Percentiles rank a stretch among this genome's conserved stretches.
These are phyloP conservation scores for Boletus barrowsii DNA, from an alignment of 768 basidiomycete genomes.

Conservation along the genomic window DNA sequence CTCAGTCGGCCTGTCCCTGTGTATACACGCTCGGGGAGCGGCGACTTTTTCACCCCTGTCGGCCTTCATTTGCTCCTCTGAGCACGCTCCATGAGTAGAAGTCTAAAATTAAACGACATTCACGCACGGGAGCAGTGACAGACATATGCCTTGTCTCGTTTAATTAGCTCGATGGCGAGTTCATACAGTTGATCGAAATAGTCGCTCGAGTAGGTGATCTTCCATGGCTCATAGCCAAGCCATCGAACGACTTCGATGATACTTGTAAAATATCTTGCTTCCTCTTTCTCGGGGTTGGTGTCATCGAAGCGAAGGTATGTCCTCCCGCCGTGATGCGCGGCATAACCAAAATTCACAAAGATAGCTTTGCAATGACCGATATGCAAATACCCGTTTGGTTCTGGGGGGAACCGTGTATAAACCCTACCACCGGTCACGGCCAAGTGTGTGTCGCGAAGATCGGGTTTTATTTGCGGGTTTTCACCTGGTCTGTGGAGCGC, in stretches of 20 bases:
- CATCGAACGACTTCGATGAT: constrained; percentile 94
- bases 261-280: constrained; percentile 93
- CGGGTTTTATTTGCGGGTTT: constrained; percentile 81
- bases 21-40: constrained; percentile 78
- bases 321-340: constrained; percentile 87
- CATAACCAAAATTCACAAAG: constrained; percentile 98
- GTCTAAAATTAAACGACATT: neutral
- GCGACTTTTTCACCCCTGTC: constrained; percentile 85
- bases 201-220: constrained; percentile 98
- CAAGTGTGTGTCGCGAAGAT: constrained; percentile 79
- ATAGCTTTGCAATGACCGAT: constrained; percentile 98
- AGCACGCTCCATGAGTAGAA: constrained; percentile 3
- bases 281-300: constrained; percentile 98
- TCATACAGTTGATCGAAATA: constrained; percentile 88
- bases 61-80: constrained; percentile 90
- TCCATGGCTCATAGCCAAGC: constrained; percentile 98
- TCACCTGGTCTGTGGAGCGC: constrained; percentile 89
- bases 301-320: constrained; percentile 97
- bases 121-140: constrained; percentile 92
- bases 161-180: constrained; percentile 84
- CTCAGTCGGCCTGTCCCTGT: constrained; percentile 78
- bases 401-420: constrained; percentile 96
- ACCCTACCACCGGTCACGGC: constrained; percentile 77
- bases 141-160: constrained; percentile 89
- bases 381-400: constrained; percentile 95